Evolutionary conservation across 257 asterid genomes (phyloP), one percentile per base, ranked within the genome.

Genomic region (Nemophila menziesii): DNA sequence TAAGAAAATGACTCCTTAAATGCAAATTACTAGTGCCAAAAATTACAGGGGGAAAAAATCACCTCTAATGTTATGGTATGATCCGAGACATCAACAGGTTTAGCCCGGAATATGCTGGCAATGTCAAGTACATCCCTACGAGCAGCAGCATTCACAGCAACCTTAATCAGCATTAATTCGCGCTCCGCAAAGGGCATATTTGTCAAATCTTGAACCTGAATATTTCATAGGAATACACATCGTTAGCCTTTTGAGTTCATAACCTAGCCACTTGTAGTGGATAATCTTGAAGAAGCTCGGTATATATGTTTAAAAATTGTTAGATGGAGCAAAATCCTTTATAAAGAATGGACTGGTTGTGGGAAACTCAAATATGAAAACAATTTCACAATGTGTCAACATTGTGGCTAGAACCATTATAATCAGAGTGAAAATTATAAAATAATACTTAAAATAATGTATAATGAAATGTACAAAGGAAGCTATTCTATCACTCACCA

Each of bases 81-180:
- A 71, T 74, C 94, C 56, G 96, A 86, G 23, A 86, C 93, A 62
- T 86, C 96, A 27, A 86, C 86, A 39, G 94, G 86, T 62, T 79
- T 86, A 56, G 94, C 92, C 42, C 94, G 77, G 68, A 86, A 86
- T 62, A 86, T 86, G 56, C 51, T 64, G 46, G 92, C 94, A 65
- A 86, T 77, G 62, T 86, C 96, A 41, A 86, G 96, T 42, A 82
- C 92, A 41, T 79, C 78, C 75, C 96, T 69, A 55, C 92, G 70
- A 48, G 92, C 94, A 47, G 77, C 47, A 54, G 94, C 69, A 68
- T 82, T 79, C 19, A 57, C 90, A 36, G 96, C 96, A 53, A 86
- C 73, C 63, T 86, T 86, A 24, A 82, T 74, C 60, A 86, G 67
- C 94, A 86, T 79, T 49, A 86, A 66, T 58, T 86, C 96, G 20